Percentiles rank a stretch among this genome's conserved stretches.
Evolutionary conservation across 805 yeast genomes (phyloP).

Genomic region (Yamadazyma sp.): DNA sequence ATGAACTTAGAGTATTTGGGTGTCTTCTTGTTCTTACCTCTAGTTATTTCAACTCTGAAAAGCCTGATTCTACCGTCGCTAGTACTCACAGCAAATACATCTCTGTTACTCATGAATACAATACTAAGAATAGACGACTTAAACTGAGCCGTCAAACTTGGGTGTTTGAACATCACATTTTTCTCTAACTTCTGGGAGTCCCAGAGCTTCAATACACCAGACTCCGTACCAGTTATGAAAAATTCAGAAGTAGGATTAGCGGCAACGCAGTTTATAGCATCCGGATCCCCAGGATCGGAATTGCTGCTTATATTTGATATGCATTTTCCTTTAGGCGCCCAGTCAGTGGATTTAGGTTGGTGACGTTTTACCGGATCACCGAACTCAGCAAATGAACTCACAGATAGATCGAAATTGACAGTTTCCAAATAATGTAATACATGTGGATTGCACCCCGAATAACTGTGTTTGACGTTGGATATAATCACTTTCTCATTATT

Average conservation of each 20-base stretch:
- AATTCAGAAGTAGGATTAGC: slow-evolving; percentile 62
- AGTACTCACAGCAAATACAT: slow-evolving; percentile 59
- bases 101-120: slow-evolving; percentile 51
- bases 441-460: slow-evolving; percentile 65
- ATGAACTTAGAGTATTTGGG: slow-evolving; percentile 26
- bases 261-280: slow-evolving; percentile 52
- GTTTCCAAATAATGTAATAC: slow-evolving; percentile 56
- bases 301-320: slow-evolving; percentile 60
- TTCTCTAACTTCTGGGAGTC: slow-evolving; percentile 63
- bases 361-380: slow-evolving; percentile 36
- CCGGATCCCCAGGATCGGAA: slow-evolving; percentile 36
- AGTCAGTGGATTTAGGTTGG: slow-evolving; percentile 6
- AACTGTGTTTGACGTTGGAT: slow-evolving; percentile 51
- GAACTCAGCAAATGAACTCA: slow-evolving; percentile 67
- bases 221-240: slow-evolving; percentile 76
- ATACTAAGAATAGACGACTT: slow-evolving; percentile 51
- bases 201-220: slow-evolving; percentile 78
- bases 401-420: slow-evolving; percentile 54
- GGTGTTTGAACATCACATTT: slow-evolving; percentile 50
- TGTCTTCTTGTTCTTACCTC: slow-evolving; percentile 35
- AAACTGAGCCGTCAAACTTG: slow-evolving; percentile 48
- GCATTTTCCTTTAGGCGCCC: slow-evolving; percentile 22
- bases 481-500: slow-evolving; percentile 32
- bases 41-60: slow-evolving; percentile 31
- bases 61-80: slow-evolving; percentile 46